phyloP scores from a whole-genome alignment of 306 rosid genomes.

The Ormosia semicastrata region DNA sequence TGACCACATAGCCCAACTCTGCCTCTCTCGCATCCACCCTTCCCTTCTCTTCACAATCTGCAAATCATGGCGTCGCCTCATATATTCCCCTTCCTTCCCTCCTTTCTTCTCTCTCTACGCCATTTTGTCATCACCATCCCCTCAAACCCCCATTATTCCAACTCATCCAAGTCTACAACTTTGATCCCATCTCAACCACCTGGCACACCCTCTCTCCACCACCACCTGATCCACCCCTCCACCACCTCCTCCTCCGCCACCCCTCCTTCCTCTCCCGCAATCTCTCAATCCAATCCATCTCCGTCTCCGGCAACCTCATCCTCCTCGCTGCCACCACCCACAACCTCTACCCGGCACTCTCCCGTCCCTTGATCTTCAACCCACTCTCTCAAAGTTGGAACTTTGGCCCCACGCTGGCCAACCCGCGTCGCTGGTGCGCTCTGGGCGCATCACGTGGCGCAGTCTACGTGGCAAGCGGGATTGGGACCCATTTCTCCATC shows the following conservation, averaged over 20 bases:
- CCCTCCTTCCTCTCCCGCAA: constrained; percentile 83
- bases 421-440: constrained; percentile 86
- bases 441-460: constrained; percentile 33
- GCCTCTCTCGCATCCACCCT: constrained; percentile 52
- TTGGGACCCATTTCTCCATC: constrained; percentile 63
- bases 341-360: constrained; percentile 59
- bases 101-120: constrained; percentile 71
- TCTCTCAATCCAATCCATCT: constrained; percentile 64
- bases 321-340: constrained; percentile 76
- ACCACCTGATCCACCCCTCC: constrained; percentile 43
- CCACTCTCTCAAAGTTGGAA: constrained; percentile 47
- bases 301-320: constrained; percentile 49
- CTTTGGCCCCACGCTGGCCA: constrained; percentile 46
- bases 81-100: constrained; percentile 72
- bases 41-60: constrained; percentile 52
- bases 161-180: constrained; percentile 42
- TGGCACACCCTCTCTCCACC: constrained; percentile 62
- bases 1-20: constrained; percentile 67
- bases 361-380: constrained; percentile 62
- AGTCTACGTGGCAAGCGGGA: constrained; percentile 73
- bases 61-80: constrained; percentile 73
- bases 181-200: constrained; percentile 57
- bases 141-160: not conserved
- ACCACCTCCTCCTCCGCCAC: constrained; percentile 60
- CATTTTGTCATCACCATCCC: constrained; percentile 25